A percentile compares a stretch with the other conserved stretches of the same genome.
Evolutionary conservation across 1,139 yeast genomes (phyloP).

Genomic region (Scheffersomyces segobiensis): DNA sequence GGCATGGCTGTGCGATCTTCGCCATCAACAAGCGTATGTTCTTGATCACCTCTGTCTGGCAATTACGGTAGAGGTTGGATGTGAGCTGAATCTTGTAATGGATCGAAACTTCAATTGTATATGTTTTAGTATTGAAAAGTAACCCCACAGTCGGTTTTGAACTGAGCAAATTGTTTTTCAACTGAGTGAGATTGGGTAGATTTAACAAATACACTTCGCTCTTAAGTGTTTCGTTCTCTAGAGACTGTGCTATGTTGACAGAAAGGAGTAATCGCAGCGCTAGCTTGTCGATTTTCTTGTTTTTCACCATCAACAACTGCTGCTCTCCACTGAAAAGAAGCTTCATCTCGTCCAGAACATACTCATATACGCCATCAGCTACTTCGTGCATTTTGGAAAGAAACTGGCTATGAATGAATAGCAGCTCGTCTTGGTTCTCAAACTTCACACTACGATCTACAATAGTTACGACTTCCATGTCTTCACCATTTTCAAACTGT

Average conservation of each 20-base stretch:
- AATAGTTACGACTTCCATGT: not conserved
- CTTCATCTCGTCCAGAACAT: conserved; percentile 11
- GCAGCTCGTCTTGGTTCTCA: not conserved
- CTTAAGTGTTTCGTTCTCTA: not conserved
- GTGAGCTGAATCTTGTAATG: conserved; percentile 6
- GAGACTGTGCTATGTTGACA: conserved; percentile 2
- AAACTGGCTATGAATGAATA: not conserved
- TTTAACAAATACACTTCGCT: conserved; percentile 9
- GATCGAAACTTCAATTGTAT: conserved; percentile 6
- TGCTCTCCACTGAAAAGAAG: conserved; percentile 2
- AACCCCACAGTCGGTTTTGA: conserved; percentile 8
- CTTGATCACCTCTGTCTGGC: conserved; percentile 11
- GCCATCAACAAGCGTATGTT: not conserved
- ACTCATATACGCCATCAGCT: conserved; percentile 1
- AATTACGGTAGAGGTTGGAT: conserved; percentile 10
- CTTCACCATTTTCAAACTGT: not conserved
- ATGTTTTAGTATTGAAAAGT: conserved; percentile 2
- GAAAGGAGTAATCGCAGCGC: conserved; percentile 4
- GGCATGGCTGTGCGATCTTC: not conserved
- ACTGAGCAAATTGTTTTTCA: conserved; percentile 9
- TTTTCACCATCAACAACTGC: conserved; percentile 9
- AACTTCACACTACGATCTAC: not conserved
- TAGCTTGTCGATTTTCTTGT: conserved; percentile 6
- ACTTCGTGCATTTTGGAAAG: conserved; percentile 1
- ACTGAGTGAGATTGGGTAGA: conserved; percentile 9